Evolutionary conservation across 768 basidiomycete genomes (phyloP).

Genomic region (Termitomyces sp.): DNA sequence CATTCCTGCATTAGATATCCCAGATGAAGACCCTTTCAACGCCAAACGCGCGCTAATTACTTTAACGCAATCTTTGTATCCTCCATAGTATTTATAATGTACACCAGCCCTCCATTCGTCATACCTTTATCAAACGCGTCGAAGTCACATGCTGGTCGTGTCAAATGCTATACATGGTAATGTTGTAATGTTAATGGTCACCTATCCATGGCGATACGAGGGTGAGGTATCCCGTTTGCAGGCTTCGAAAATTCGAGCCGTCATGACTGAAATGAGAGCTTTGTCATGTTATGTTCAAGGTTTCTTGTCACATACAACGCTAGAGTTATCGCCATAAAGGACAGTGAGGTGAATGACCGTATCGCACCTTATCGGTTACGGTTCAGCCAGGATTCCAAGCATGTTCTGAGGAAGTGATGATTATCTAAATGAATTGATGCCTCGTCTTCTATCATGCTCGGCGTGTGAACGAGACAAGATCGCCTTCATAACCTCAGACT

Average conservation of each 20-base stretch:
- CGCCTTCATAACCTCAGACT: background rate
- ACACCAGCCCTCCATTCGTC: background rate
- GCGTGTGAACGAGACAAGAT: constrained; percentile 2
- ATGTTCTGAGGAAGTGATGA: background rate
- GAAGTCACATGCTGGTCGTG: background rate
- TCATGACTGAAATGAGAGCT: too few relatives aligned
- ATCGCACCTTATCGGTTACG: background rate
- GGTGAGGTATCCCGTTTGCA: too few relatives aligned
- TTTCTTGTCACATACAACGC: too few relatives aligned
- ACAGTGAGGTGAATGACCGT: background rate
- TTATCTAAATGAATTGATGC: background rate
- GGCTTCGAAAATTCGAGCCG: too few relatives aligned
- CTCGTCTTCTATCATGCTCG: background rate
- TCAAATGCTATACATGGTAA: too few relatives aligned
- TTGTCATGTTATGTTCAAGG: background rate
- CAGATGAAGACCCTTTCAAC: background rate
- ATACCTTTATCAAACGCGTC: background rate
- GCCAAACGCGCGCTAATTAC: background rate
- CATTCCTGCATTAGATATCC: background rate
- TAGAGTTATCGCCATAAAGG: too few relatives aligned
- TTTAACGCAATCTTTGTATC: background rate
- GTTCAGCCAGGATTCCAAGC: background rate
- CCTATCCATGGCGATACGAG: too few relatives aligned
- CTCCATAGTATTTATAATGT: too few relatives aligned
- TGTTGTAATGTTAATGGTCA: too few relatives aligned